Base-by-base conservation (phyloP, 768 basidiomycete genomes). In the Rhizopogon vesiculosus region DNA sequence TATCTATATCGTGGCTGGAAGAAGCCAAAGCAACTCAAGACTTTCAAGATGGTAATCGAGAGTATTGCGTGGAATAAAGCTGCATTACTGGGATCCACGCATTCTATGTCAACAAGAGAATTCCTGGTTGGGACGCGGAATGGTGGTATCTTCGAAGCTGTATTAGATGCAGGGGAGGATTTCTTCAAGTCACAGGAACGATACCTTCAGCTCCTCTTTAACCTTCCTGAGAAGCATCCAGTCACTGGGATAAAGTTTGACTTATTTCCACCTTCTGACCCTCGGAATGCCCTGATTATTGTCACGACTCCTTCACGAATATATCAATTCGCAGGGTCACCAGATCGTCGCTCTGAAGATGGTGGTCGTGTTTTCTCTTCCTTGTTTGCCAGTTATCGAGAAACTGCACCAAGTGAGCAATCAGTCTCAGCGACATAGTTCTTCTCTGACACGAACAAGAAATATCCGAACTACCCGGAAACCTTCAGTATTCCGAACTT, bases 61-160 rank as follows among this genome's bases (percentile, higher is more conserved):
- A 87, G 91, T 59, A 77, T 98, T 41, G 91, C 91, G 0, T 98
- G 96, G 96, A 94, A 93, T 63, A 88, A 83, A 69, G 66, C 82
- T 51, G 79, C 81, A 49, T 66, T 87, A 45, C 72, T 88, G 40
- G 80, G 87, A 7, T 78, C 86, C 0, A 74, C 85, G 10, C 78
- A 87, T 67, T 76, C 84, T 18, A 87, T 85, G 1, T 89, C 91
- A 6, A 93, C 89, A 3, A 75, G 87, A 54, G 88, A 96, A 74
- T 82, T 97, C 60, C 75, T 98, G 12, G 84, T 99, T 56, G 96
- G 95, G 16, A 86, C 86, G 2, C 76, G 87, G 58, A 89, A 86
- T 56, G 96, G 96, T 7, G 82, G 81, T 19, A 86, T 99, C 19
- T 92, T 91, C 58, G 94, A 97, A 62, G 89, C 90, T 5, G 78